Conservation (phyloP, 2,329 filamentous ascomycete species). For the Sporothrix pseudoabietina region DNA sequence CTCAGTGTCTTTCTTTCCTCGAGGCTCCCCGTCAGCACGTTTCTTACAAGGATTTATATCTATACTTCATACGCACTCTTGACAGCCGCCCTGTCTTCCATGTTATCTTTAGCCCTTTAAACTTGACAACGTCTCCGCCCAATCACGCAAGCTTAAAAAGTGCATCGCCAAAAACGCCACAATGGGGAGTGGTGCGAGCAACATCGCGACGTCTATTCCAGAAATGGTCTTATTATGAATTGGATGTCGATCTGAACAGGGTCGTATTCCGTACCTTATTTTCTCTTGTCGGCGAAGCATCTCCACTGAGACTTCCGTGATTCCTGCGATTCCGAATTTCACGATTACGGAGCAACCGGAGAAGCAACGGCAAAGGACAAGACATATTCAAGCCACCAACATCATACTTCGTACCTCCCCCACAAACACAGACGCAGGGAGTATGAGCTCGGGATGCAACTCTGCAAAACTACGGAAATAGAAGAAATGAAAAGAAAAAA, state of each 20-base stretch:
- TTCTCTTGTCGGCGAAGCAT: neutral
- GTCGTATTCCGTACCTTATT: neutral
- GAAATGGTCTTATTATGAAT: neutral
- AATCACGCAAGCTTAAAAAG: neutral
- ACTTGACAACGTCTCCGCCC: neutral
- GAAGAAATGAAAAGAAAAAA: neutral
- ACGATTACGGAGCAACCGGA: neutral
- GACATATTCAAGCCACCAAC: neutral
- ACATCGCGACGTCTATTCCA: neutral
- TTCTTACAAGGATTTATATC: neutral
- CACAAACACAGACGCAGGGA: neutral
- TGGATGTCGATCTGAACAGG: neutral
- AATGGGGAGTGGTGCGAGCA: neutral
- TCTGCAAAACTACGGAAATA: neutral
- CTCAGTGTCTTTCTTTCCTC: neutral
- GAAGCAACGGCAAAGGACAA: neutral
- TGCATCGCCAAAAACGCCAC: neutral
- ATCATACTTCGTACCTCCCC: neutral
- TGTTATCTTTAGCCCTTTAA: neutral
- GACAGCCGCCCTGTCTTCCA: neutral
- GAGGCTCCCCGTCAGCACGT: neutral
- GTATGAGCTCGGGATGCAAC: neutral
- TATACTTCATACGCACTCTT: neutral
- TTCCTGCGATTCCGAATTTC: neutral
- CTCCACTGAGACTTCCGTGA: neutral